phyloP scores from a whole-genome alignment of 345 rosid genomes.

The Luvunga scandens region DNA sequence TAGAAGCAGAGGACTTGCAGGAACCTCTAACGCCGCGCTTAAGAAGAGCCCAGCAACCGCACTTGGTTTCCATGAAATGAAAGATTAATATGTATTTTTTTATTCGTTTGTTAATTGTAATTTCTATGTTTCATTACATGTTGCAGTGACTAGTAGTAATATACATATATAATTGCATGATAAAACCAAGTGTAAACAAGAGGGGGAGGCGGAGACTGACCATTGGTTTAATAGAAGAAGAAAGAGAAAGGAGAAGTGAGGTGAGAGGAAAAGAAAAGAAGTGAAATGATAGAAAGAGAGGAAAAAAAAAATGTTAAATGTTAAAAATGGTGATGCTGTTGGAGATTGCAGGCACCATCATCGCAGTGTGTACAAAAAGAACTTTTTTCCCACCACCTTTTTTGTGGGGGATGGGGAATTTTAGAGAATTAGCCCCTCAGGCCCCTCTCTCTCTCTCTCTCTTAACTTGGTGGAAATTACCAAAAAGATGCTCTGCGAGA shows the following conservation, averaged over 20 bases:
- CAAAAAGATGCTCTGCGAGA: neutral
- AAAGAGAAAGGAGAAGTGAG: neutral
- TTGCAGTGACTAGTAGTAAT: neutral
- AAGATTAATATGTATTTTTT: too few species aligned
- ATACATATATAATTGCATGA: conserved; percentile 15
- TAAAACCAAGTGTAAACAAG: conserved; percentile 1
- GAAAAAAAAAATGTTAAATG: conserved; percentile 12
- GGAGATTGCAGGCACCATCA: conserved; percentile 54
- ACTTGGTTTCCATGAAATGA: conserved; percentile 36
- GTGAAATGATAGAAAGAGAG: neutral
- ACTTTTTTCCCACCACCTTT: conserved; percentile 54
- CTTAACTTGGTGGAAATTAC: neutral
- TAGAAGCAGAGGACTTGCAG: conserved; percentile 53
- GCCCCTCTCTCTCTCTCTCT: neutral
- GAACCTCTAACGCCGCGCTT: conserved; percentile 47
- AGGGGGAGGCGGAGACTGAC: conserved; percentile 17
- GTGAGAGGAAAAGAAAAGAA: neutral
- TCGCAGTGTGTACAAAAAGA: conserved; percentile 55
- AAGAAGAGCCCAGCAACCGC: conserved; percentile 69
- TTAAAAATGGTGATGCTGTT: conserved; percentile 25
- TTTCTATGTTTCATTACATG: neutral
- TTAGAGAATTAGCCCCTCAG: too few species aligned
- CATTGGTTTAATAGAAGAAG: conserved; percentile 17
- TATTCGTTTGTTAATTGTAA: too few species aligned
- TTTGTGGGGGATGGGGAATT: conserved; percentile 31